Evolutionary conservation across 164 flowering plant species (phyloP), one percentile per base, ranked within the genome.

Genomic region (Chloranthus sessilifolius): DNA sequence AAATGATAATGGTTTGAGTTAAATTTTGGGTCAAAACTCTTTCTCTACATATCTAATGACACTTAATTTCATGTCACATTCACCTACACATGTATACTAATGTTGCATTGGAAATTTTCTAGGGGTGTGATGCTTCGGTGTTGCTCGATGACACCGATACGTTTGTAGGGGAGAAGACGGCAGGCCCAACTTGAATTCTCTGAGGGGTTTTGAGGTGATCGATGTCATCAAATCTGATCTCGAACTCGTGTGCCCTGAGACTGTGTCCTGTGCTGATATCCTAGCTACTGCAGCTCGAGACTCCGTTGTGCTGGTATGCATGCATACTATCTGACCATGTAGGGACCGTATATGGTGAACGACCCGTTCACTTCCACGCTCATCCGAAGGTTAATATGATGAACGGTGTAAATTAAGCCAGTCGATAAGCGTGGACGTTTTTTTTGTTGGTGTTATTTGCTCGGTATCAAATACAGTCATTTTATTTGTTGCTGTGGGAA

Each of bases 51-150:
- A n/a, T n/a, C n/a, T n/a, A n/a, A n/a, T n/a, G n/a, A n/a, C n/a
- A n/a, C n/a, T n/a, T n/a, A n/a, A n/a, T n/a, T n/a, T n/a, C n/a
- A n/a, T n/a, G n/a, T n/a, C n/a, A n/a, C n/a, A n/a, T n/a, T n/a
- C n/a, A n/a, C n/a, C n/a, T n/a, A n/a, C n/a, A n/a, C n/a, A n/a
- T n/a, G n/a, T n/a, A 21, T 2, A 43, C 26, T 36, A 20, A 3
- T 10, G 48, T 51, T 33, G 23, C 37, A 34, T 17, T 35, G 11
- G 21, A 1, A 26, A 31, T 43, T 49, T 60, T 50, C 33, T 9
- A 76, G 83, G 80, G 83, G 0, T 79, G 83, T 36, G 83, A 79
- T 53, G 83, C 62, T 33, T 79, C 83, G 0, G 35, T 79, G 19
- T 45, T 79, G 10, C 53, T 79, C 17, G 79, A 73, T 17, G 76